These are phyloP conservation scores for Lichtheimia corymbifera DNA, from an alignment of 371 early-diverging fungal genomes.

Conservation along the genomic window DNA sequence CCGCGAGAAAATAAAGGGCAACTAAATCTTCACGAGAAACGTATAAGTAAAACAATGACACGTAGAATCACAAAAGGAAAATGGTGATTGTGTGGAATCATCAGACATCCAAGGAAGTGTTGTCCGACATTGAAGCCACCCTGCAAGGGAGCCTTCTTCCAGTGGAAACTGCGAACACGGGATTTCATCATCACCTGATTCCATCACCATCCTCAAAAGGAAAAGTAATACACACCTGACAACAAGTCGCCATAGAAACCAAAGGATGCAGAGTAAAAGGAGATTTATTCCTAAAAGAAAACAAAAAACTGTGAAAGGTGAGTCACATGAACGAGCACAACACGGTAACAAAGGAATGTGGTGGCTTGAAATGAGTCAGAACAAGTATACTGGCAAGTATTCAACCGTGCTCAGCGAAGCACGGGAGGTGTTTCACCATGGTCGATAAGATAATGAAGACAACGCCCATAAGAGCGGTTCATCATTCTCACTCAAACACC, in stretches of 20 bases:
- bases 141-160: conserved; percentile 8
- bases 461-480: conserved; percentile 14
- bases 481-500: conserved; percentile 18
- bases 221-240: conserved; percentile 15
- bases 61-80: neutral
- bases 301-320: conserved; percentile 1
- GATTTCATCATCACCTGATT: conserved; percentile 27
- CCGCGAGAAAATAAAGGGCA: neutral
- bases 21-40: neutral
- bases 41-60: conserved; percentile 3
- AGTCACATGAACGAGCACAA: neutral
- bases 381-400: conserved; percentile 34
- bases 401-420: conserved; percentile 32
- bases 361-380: neutral
- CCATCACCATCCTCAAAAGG: neutral
- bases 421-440: conserved; percentile 33
- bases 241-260: neutral
- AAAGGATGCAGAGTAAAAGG: neutral
- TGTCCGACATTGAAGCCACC: conserved; percentile 15
- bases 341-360: too few species aligned
- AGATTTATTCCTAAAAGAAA: neutral
- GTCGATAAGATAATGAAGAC: conserved; percentile 37
- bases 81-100: neutral
- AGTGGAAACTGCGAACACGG: conserved; percentile 43
- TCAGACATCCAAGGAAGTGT: conserved; percentile 41